phyloP scores from a whole-genome alignment of 2,329 filamentous ascomycete genomes.

The Colletotrichum nymphaeae region DNA sequence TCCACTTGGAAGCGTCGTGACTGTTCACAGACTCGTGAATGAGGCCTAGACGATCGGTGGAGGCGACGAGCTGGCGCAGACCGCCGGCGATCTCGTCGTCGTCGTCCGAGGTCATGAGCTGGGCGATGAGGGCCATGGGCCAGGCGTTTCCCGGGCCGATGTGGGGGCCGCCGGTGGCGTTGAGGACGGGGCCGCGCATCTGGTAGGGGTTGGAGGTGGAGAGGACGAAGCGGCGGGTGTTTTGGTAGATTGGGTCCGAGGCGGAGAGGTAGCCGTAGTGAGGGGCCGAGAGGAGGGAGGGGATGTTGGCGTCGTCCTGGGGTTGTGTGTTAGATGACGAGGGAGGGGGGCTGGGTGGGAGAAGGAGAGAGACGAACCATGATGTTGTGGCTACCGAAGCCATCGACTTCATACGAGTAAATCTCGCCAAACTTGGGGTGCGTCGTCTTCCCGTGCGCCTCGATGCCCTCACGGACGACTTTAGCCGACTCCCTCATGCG shows the following conservation, averaged over 20 bases:
- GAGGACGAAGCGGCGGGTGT: constrained; percentile 81
- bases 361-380: constrained; percentile 57
- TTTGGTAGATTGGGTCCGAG: constrained; percentile 74
- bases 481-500: constrained; percentile 69
- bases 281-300: constrained; percentile 69
- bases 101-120: constrained; percentile 81
- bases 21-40: constrained; percentile 86
- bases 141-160: constrained; percentile 77
- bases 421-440: constrained; percentile 72
- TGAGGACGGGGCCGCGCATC: constrained; percentile 63
- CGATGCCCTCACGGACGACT: constrained; percentile 72
- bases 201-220: constrained; percentile 80
- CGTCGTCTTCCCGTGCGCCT: constrained; percentile 73
- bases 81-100: constrained; percentile 78
- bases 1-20: constrained; percentile 60
- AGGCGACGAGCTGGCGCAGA: constrained; percentile 73
- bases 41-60: constrained; percentile 78
- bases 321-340: neutral
- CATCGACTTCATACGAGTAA: constrained; percentile 78
- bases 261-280: constrained; percentile 68
- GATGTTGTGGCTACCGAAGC: constrained; percentile 69
- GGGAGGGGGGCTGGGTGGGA: neutral
- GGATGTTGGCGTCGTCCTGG: constrained; percentile 71
- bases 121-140: constrained; percentile 88
- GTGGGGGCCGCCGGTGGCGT: constrained; percentile 64